Conservation (phyloP, 768 basidiomycete species). For the Imleria badia region DNA sequence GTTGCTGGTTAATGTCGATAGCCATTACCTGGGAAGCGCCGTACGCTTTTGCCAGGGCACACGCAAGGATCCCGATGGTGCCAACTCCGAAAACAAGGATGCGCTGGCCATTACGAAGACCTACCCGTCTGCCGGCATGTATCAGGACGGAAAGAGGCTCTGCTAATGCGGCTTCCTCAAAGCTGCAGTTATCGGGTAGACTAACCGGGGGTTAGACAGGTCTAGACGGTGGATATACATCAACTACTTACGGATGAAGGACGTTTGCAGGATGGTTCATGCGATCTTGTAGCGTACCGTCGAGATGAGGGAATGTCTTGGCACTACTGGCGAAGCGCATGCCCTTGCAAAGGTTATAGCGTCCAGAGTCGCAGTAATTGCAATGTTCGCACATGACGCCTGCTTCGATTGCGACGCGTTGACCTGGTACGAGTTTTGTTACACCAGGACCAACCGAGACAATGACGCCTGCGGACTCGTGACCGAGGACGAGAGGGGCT, state of each 20-base stretch:
- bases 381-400: conserved; percentile 86
- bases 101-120: conserved; percentile 51
- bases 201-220: conserved; percentile 38
- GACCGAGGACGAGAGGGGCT: conserved; percentile 86
- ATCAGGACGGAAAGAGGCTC: conserved; percentile 94
- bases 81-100: conserved; percentile 92
- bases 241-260: conserved; percentile 74
- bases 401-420: conserved; percentile 91
- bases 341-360: conserved; percentile 91
- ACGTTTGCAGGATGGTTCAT: conserved; percentile 90
- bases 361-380: conserved; percentile 64
- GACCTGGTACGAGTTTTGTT: conserved; percentile 63
- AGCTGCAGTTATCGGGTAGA: conserved; percentile 72
- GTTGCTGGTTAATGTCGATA: conserved; percentile 81
- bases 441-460: conserved; percentile 79
- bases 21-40: conserved; percentile 76
- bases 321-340: conserved; percentile 91
- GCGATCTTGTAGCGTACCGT: conserved; percentile 83
- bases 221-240: background rate
- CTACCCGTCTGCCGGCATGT: conserved; percentile 51
- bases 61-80: conserved; percentile 89
- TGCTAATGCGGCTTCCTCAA: conserved; percentile 82
- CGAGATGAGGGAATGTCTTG: conserved; percentile 88
- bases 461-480: conserved; percentile 88
- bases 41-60: conserved; percentile 68